Evolutionary conservation across 2,329 filamentous ascomycete genomes (phyloP), one percentile per base, ranked within the genome.

Genomic region (Cercospora citrullina): DNA sequence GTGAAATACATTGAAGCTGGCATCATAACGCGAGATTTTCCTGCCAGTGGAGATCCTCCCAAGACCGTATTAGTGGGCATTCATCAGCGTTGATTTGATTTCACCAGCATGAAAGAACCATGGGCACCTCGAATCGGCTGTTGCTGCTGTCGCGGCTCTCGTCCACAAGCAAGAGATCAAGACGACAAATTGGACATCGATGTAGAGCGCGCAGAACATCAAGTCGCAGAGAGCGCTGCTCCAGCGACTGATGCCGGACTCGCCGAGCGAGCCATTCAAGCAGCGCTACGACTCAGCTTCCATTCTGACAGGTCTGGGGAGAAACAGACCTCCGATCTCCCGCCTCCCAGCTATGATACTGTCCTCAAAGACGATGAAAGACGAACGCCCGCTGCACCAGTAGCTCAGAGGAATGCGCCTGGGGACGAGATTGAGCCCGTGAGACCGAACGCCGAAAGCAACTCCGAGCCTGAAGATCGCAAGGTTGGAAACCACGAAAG

Each of bases 361-460:
- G 64, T 65, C 3, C 59, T 65, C n/a, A 65, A 61, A 33, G 64
- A 65, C 23, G 57, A 65, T 28, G 64, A 65, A 14, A 57, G 58
- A 30, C 21, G 64, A 12, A 61, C 53, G 14, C 53, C 63, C 3
- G n/a, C 31, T 6, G 55, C 63, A 23, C n/a, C 33, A 59, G 16
- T 16, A 53, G 48, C 48, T 10, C 63, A 45, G 23, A 18, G n/a
- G 2, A 16, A 31, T 6, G 10, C 18, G 1, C 26, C n/a, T 18
- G 42, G 12, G 1, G 60, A 63, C 3, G 60, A 63, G 28, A 63
- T 63, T 7, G 39, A 28, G 18, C 60, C 45, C 8, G 30, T 28
- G 14, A 53, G 28, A 55, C n/a, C 2, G 16, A 28, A 36, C 7
- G 9, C 45, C 10, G 60, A n/a, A 23, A 23, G 16, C 16, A 6